These are phyloP conservation scores for Phytophthora capsici DNA, from an alignment of 352 stramenopile genomes.

Conservation along the genomic window DNA sequence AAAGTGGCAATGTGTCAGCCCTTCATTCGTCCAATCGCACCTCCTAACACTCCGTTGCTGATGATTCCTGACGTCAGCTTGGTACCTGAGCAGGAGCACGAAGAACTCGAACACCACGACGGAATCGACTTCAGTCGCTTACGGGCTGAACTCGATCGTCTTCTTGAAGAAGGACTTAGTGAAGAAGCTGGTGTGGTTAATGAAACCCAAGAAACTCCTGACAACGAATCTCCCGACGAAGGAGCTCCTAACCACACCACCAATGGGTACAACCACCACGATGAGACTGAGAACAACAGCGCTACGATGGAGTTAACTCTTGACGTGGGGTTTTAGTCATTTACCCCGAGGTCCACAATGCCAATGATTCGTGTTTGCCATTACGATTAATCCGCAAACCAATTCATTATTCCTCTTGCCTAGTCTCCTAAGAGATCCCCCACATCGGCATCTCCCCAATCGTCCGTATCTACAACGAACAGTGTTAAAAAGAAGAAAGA, in stretches of 20 bases:
- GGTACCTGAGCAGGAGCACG: neutral
- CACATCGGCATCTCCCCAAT: slow-evolving; percentile 84
- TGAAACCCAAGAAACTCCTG: neutral
- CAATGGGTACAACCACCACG: neutral
- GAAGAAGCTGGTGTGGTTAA: slow-evolving; percentile 11
- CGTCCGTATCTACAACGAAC: slow-evolving; percentile 58
- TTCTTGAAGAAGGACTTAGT: slow-evolving; percentile 31
- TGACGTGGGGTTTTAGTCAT: neutral
- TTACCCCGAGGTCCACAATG: slow-evolving; percentile 4
- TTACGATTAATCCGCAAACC: slow-evolving; percentile 14
- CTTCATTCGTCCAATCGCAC: neutral
- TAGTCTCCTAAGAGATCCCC: slow-evolving; percentile 79
- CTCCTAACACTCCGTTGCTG: slow-evolving; percentile 1
- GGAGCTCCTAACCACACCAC: slow-evolving; percentile 1
- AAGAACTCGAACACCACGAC: slow-evolving; percentile 16
- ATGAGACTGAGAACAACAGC: neutral
- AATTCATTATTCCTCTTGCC: slow-evolving; percentile 12
- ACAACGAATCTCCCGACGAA: slow-evolving; percentile 4
- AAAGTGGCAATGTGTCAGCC: neutral
- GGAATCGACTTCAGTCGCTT: slow-evolving; percentile 35
- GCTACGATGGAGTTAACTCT: slow-evolving; percentile 10
- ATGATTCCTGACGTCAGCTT: slow-evolving; percentile 5
- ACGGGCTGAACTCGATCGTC: slow-evolving; percentile 27
- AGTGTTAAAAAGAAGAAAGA: slow-evolving; percentile 5
- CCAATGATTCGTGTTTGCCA: slow-evolving; percentile 25